Base-by-base conservation (phyloP, 768 basidiomycete genomes). In the Serendipita indica region DNA sequence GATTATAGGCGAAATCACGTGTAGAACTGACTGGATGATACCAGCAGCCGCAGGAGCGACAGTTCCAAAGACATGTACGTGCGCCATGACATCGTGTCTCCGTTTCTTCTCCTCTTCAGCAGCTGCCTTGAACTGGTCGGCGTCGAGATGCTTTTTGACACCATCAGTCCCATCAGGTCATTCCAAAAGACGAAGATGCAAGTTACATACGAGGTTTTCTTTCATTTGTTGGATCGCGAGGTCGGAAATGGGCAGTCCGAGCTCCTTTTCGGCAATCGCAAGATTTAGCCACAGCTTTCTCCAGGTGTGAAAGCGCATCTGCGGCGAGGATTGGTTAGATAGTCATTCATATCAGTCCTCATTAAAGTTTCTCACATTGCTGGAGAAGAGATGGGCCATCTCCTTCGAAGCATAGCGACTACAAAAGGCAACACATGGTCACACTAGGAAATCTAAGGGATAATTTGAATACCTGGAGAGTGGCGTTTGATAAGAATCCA, bases 381-480 rank as follows among this genome's bases (percentile, higher is more conserved):
- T 80, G n/a, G 94, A 98, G 75, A 98, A 99, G 43, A 99, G 78
- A 70, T 90, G 78, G 7, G 91, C 84, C 94, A 98, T 98, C 73
- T 98, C 93, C 70, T 92, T 93, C 76, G 89, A 94, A 18, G 96
- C 96, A 87, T 98, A 99, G 54, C 94, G 93, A 67, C 93, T 97
- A 65, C 30, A 60, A 57, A 41, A 58, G 12, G 6, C n/a, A n/a
- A 58, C 10, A 13, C 49, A 12, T 7, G n/a, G 49, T 10, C 7
- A 54, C n/a, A 35, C 33, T 27, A n/a, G 18, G 5, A n/a, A 20
- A 37, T 13, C 39, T 39, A 56, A 3, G 20, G 4, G 52, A 10
- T 16, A 18, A 60, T 39, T 18, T n/a, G n/a, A 3, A 39, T 70
- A 86, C 86, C 86, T 89, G 20, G 86, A 81, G 33, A 89, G 77